Base-by-base conservation (phyloP, 2,329 filamentous ascomycete species). In the Purpureocillium takamizusanense region DNA sequence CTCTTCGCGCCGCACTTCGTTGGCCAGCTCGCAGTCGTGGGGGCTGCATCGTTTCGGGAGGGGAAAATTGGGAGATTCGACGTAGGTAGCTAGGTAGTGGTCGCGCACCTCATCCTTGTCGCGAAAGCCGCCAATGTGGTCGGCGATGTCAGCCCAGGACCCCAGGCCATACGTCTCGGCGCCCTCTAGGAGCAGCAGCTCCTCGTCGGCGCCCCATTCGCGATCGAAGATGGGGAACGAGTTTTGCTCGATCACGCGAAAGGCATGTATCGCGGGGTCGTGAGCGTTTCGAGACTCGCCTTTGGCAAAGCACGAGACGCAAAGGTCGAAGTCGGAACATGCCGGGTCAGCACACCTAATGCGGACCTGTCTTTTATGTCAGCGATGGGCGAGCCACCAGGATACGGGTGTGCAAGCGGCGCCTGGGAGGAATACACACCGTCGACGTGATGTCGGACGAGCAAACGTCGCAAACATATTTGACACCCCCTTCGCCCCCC, bases 401-500 rank as follows among this genome's bases (percentile, higher is more conserved):
- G 32, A 13, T 35, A n/a, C 29, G 25, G 31, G 21, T 31, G 16
- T 17, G 29, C 13, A 25, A 12, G 27, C 8, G 38, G 23, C 37
- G 41, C 37, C 39, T 31, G 38, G 34, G 40, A 35, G 16, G 36
- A 45, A 33, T 71, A 83, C 55, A 74, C 21, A 94, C 92, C 34
- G 92, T 98, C 5, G 89, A 92, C 34, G 92, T 98, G 50, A 98
- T 94, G 61, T 98, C 92, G 41, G 86, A 86, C 33, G 87, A 94
- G 62, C 92, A 98, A 42, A 94, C 83, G 62, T 98, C 94, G 69
- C 92, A 98, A 48, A 97, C 87, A 61, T 94, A 98, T 60, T 97
- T 95, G 25, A 88, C 85, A 46, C 86, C 86, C 35, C 85, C 88
- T 58, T 95, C 87, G 37, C 83, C 87, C 46, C 86, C 86, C 55